These are phyloP conservation scores for Odonthalia washingtoniensis DNA, from an alignment of 31 red algal species.

Conservation along the genomic window DNA sequence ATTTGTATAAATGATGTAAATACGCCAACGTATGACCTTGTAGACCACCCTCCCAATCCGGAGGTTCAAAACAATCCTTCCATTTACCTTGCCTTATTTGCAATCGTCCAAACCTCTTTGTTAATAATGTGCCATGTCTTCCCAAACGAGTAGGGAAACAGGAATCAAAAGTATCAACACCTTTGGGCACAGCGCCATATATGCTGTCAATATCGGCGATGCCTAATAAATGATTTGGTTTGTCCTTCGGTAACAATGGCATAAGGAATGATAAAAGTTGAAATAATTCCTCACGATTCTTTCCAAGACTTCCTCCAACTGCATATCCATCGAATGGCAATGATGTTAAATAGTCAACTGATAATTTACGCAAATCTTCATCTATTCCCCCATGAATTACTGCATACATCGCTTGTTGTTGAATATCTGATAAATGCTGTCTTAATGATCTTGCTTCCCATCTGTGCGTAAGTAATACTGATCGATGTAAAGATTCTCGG, in stretches of 20 bases:
- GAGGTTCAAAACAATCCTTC: conserved; percentile 69
- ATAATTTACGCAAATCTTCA: conserved; percentile 63
- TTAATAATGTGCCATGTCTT: conserved; percentile 94
- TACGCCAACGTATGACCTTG: conserved; percentile 85
- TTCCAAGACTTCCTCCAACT: conserved; percentile 96
- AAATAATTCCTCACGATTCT: conserved; percentile 88
- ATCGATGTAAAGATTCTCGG: conserved; percentile 55
- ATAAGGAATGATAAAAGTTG: conserved; percentile 83
- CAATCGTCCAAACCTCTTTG: conserved; percentile 82
- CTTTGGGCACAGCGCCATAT: conserved; percentile 81
- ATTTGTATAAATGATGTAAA: conserved; percentile 89
- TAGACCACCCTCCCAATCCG: conserved; percentile 70
- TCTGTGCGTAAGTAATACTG: conserved; percentile 90
- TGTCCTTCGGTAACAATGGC: conserved; percentile 73
- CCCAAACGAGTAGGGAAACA: conserved; percentile 96
- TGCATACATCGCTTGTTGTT: conserved; percentile 96
- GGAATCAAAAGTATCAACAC: conserved; percentile 98
- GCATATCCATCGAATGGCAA: conserved; percentile 96
- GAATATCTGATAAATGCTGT: conserved; percentile 78
- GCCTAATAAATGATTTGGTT: conserved; percentile 93
- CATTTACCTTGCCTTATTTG: conserved; percentile 81
- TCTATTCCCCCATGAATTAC: conserved; percentile 97
- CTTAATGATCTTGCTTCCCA: conserved; percentile 92
- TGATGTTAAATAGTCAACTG: conserved; percentile 82
- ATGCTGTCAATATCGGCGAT: conserved; percentile 98